These are phyloP conservation scores for Orbilia brochopaga DNA, from an alignment of 2,329 filamentous ascomycete genomes.

Conservation along the genomic window DNA sequence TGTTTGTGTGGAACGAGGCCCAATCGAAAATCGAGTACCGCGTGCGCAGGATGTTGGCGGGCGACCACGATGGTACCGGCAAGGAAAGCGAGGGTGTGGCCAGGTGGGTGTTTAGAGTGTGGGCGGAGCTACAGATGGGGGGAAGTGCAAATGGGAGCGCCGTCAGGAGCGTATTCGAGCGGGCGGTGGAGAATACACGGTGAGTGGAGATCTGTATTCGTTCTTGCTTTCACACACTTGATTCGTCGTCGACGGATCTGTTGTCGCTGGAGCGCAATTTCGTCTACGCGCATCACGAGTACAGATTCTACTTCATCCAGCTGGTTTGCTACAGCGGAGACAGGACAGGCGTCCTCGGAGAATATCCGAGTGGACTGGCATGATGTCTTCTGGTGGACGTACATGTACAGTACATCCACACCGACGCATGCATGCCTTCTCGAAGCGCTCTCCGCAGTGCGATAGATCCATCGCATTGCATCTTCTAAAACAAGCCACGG, in stretches of 20 bases:
- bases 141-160: constrained; percentile 59
- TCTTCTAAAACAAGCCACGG: too few species aligned
- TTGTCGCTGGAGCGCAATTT: too few species aligned
- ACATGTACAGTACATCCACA: too few species aligned
- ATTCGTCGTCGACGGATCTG: background rate
- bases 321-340: too few species aligned
- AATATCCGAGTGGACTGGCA: too few species aligned
- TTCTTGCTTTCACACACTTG: background rate
- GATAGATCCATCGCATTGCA: too few species aligned
- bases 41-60: constrained; percentile 68
- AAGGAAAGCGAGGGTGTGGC: constrained; percentile 58
- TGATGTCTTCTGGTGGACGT: too few species aligned
- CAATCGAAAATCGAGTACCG: constrained; percentile 77
- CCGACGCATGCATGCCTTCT: too few species aligned
- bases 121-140: constrained; percentile 62
- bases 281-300: too few species aligned
- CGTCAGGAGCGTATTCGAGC: constrained; percentile 65
- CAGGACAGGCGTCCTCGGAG: too few species aligned
- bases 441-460: too few species aligned
- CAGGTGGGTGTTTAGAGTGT: constrained; percentile 65
- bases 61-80: constrained; percentile 56
- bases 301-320: too few species aligned
- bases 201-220: constrained; percentile 35
- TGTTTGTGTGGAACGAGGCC: constrained; percentile 76
- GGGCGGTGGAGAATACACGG: constrained; percentile 59